Base-by-base conservation (phyloP, 2,329 filamentous ascomycete species). In the Hypomyces perniciosus region DNA sequence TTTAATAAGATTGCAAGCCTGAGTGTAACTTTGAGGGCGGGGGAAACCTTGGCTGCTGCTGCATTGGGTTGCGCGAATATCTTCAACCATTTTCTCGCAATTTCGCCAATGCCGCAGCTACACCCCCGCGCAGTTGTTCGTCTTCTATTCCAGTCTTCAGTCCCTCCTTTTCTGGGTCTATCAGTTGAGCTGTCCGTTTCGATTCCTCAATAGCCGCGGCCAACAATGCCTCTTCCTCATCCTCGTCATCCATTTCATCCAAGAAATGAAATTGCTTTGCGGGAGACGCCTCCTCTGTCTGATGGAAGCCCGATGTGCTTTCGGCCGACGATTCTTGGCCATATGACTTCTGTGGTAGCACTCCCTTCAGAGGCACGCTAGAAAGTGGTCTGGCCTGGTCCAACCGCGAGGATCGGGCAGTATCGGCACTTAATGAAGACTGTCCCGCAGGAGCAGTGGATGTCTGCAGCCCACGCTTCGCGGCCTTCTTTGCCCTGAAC, bases 401-500 rank as follows among this genome's bases (percentile, higher is more conserved):
- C 49, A 71, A 54, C 44, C 58, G 64, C 6, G 62, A 55, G 12
- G 55, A 51, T 47, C 60, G 55, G 6, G 44, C 54, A 8, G 37
- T 38, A 29, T 54, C 50, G 31, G 34, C 27, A 49, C 58, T 41
- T 20, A 54, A 20, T 12, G 28, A n/a, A 4, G 30, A 38, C 6
- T 30, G 48, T 33, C 6, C 8, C 12, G 8, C 12, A 5, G 27
- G 46, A 2, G 37, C 8, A 3, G 43, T 58, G 2, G 60, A 60
- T 12, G 59, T 55, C 43, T 61, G 62, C 41, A 61, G 52, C 27
- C 56, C 57, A 34, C 67, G 59, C 62, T 73, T 88, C n/a, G 78
- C 80, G 2, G 87, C 80, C 61, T 85, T 86, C 60, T 84, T 82
- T 5, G 86, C 82, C 52, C 89, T 75, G 61, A 97, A 96, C 0